Conservation (phyloP, 2,329 filamentous ascomycete species). For the Cladosporium sp. region DNA sequence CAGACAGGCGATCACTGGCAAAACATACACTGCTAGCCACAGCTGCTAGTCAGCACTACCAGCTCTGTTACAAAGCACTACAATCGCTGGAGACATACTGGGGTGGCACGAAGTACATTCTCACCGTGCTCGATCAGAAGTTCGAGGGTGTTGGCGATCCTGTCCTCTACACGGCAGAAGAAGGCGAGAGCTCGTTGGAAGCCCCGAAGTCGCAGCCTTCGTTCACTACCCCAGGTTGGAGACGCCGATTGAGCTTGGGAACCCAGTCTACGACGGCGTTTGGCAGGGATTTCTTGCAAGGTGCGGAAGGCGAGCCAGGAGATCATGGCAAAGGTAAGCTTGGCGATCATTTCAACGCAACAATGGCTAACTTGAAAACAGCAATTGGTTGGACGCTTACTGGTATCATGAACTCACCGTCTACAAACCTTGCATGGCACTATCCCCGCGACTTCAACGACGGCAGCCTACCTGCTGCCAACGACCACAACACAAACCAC, state of each 20-base stretch:
- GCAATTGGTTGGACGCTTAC: conserved; percentile 84
- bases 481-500: conserved; percentile 15
- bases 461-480: background rate
- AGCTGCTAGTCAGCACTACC: conserved; percentile 81
- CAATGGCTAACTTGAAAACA: conserved; percentile 21
- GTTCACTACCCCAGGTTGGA: conserved; percentile 50
- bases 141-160: conserved; percentile 81
- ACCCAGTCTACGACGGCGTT: conserved; percentile 6
- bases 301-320: conserved; percentile 5
- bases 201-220: conserved; percentile 45
- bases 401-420: conserved; percentile 80
- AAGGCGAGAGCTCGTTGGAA: conserved; percentile 68
- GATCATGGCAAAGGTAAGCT: conserved; percentile 4
- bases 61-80: conserved; percentile 78
- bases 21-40: conserved; percentile 76
- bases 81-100: conserved; percentile 79
- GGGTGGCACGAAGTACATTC: conserved; percentile 81
- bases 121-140: conserved; percentile 83
- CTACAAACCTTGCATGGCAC: conserved; percentile 75
- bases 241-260: conserved; percentile 43
- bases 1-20: conserved; percentile 39
- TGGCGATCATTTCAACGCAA: too few species aligned
- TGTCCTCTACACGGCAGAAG: conserved; percentile 61
- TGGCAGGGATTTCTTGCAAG: conserved; percentile 12
- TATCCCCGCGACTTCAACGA: conserved; percentile 55